Base-by-base conservation (phyloP, 768 basidiomycete species). In the Suillus decipiens region DNA sequence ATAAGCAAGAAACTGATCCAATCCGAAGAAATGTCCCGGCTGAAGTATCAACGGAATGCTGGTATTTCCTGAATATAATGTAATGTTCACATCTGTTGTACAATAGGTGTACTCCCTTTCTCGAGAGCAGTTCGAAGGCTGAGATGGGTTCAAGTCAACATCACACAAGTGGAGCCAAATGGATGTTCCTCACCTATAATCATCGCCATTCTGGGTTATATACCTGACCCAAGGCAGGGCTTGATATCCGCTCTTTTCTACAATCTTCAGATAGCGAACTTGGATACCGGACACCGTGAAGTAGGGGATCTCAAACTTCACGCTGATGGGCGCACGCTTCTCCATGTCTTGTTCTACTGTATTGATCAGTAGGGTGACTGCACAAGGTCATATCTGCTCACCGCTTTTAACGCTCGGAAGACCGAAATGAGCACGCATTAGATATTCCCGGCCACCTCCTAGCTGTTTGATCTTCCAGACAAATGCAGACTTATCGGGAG, bases 391-490 rank as follows among this genome's bases (percentile, higher is more conserved):
- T 15, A 15, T 11, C 7, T 10, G 80, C 93, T 47, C 62, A 94
- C 96, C 95, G 69, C 84, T 92, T 72, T 89, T 88, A 17, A 99
- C 97, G 69, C 92, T 93, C 0, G 97, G 97, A 50, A 99, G 79
- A 56, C 96, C 96, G 75, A 99, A 99, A 73, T 99, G 97, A 0
- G 97, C 97, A 12, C 97, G 85, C 96, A 99, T 98, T 61, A 98
- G 83, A 78, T 96, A 99, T 73, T 99, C 97, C 43, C 94, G 87
- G 42, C 93, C 93, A 6, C 97, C 97, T 5, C 93, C 96, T 0
- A 99, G 84, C 73, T 96, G 94, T 75, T 99, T 99, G 77, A 99
- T 98, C 78, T 98, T 98, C 97, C 97, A 99, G 1, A 98, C 93
- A 71, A 99, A 99, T 2, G 95, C 95, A 19, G 94, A 94, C 76